Evolutionary conservation across 495 filamentous ascomycete species (phyloP), one percentile per base, ranked within the genome.

Genomic region (Aspergillus nidulans): DNA sequence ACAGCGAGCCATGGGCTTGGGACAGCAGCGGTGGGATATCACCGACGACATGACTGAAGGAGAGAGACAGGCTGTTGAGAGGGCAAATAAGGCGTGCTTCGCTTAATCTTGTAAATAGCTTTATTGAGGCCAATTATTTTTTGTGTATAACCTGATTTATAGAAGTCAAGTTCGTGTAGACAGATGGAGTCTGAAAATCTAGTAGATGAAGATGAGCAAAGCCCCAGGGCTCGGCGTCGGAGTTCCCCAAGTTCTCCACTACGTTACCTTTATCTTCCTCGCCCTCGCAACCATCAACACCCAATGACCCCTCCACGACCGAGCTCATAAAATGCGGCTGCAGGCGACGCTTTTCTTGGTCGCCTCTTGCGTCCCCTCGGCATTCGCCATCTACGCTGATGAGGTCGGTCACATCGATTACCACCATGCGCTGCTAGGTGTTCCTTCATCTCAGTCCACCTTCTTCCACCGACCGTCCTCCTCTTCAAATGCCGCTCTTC

Each of bases 391-490:
- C 58, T 96, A 87, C 75, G 75, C 81, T 47, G 94, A 99, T 64
- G 94, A 97, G 66, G 91, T 95, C 64, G 89, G 86, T 74, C 82
- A 89, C 64, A 81, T 91, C 68, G 94, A 99, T 74, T 97, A 88
- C 78, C 95, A 97, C 72, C 85, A 92, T 73, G 83, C 88, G 49
- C 85, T 97, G 36, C 75, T 97, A 61, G 94, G 94, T 59, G 68
- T 86, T 16, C 91, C 95, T 54, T 85, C 87, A 61, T 73, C 80
- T 67, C 81, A 87, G 40, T 89, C 90, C 34, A 96, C 91, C 47
- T 96, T 99, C 80, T 97, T 97, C 81, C 91, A 96, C 72, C 85
- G 84, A 55, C 95, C 94, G 12, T 80, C 85, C 52, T 71, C 82
- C 16, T 77, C 85, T 51, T 92, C 91, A 18, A 90, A 88, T 69